Percentiles rank a stretch among this genome's conserved stretches.
Evolutionary conservation across 352 stramenopile genomes (phyloP).

Genomic region (Halophytophthora polymorphica): DNA sequence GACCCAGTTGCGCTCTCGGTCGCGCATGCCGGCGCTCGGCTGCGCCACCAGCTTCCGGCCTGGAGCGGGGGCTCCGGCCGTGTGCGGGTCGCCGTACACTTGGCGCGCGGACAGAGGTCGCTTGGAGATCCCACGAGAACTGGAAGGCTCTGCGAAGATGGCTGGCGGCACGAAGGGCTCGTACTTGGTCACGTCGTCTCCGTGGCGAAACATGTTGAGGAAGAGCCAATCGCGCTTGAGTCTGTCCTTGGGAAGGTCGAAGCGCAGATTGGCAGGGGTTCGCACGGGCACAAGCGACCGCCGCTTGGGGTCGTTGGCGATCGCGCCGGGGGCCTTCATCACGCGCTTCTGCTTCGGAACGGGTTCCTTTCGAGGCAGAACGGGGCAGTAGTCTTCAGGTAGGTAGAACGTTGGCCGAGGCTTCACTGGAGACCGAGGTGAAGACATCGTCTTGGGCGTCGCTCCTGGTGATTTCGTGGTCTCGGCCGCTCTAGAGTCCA

Average conservation of each 20-base stretch:
- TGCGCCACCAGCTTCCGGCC: conserved; percentile 15
- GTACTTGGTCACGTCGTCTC: conserved; percentile 64
- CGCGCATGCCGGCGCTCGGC: conserved; percentile 17
- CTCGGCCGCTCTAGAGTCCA: background rate
- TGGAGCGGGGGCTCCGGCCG: conserved; percentile 3
- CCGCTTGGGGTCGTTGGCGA: conserved; percentile 11
- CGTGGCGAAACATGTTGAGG: conserved; percentile 78
- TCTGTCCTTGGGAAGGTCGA: conserved; percentile 52
- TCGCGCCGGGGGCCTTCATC: conserved; percentile 17
- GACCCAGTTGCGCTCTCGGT: conserved; percentile 59
- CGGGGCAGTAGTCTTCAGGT: conserved; percentile 28
- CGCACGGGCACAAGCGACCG: conserved; percentile 48
- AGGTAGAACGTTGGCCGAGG: conserved; percentile 9
- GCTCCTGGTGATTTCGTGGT: background rate
- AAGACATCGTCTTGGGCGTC: conserved; percentile 7
- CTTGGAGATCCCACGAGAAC: conserved; percentile 1
- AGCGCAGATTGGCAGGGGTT: conserved; percentile 44
- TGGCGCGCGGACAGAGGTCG: conserved; percentile 22
- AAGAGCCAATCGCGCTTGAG: conserved; percentile 75
- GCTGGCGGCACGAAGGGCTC: conserved; percentile 46
- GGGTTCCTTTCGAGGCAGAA: conserved; percentile 37
- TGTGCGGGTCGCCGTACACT: conserved; percentile 12
- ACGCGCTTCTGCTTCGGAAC: conserved; percentile 38
- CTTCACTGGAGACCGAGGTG: conserved; percentile 7
- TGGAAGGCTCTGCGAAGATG: conserved; percentile 12